These are phyloP conservation scores for Leersia perrieri DNA, from an alignment of 176 grass and related monocot species.

Conservation along the genomic window DNA sequence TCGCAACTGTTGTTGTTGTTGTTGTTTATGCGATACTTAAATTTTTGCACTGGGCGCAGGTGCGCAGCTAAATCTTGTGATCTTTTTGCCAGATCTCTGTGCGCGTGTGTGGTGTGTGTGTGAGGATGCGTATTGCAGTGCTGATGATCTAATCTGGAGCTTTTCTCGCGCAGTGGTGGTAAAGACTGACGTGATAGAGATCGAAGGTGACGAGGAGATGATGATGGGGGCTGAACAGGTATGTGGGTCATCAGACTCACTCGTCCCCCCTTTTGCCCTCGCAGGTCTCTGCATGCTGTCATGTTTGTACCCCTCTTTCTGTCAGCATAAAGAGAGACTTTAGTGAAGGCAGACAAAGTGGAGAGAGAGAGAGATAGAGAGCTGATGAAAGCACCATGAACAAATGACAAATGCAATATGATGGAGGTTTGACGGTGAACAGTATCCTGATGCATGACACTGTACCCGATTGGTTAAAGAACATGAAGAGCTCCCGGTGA, in stretches of 20 bases:
- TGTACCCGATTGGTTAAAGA: neutral
- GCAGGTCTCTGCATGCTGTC: conserved; percentile 26
- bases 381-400: neutral
- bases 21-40: neutral
- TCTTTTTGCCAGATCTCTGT: conserved; percentile 25
- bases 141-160: neutral
- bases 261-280: conserved; percentile 12
- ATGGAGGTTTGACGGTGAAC: neutral
- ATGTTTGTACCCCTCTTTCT: neutral
- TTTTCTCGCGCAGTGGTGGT: neutral
- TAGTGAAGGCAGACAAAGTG: conserved; percentile 7
- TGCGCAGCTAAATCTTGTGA: neutral
- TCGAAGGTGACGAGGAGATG: conserved; percentile 12
- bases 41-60: conserved; percentile 8
- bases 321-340: neutral
- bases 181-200: conserved; percentile 35
- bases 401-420: neutral
- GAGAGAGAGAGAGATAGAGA: neutral
- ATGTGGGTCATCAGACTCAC: neutral
- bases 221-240: neutral
- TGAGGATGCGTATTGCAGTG: conserved; percentile 19
- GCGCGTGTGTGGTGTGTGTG: neutral
- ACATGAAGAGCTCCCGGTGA: neutral
- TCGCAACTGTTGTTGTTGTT: neutral
- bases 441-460: conserved; percentile 2